phyloP scores from a whole-genome alignment of 1,139 yeast species.

The Hansenula sp. region DNA sequence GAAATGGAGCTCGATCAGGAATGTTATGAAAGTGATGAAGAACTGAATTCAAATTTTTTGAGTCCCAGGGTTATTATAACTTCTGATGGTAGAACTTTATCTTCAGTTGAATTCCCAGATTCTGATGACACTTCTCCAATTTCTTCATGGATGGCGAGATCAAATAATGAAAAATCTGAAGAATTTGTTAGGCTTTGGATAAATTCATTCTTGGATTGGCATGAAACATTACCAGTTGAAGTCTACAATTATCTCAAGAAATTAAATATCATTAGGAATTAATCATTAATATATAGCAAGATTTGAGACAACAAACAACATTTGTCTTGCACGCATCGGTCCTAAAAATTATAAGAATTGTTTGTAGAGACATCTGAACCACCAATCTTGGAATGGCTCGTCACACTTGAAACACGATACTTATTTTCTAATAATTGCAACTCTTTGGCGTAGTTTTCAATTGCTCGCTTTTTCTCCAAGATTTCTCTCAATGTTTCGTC shows the following conservation, averaged over 20 bases:
- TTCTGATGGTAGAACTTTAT: background rate
- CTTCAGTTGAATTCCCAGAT: background rate
- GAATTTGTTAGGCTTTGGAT: constrained; percentile 26
- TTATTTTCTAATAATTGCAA: constrained; percentile 15
- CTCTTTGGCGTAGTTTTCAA: constrained; percentile 16
- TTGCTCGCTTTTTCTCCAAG: constrained; percentile 13
- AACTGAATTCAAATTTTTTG: background rate
- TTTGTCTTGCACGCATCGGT: too few species aligned
- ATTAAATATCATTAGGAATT: background rate
- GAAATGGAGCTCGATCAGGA: background rate
- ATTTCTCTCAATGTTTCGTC: constrained; percentile 17
- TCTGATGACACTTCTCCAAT: background rate
- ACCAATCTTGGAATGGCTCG: background rate
- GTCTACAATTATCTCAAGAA: background rate
- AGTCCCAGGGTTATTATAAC: background rate
- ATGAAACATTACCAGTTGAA: constrained; percentile 1
- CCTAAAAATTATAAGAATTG: background rate
- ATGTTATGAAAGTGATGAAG: background rate
- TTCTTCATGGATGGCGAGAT: background rate
- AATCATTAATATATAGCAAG: background rate
- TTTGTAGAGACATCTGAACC: background rate
- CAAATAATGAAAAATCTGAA: constrained; percentile 9
- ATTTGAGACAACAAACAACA: too few species aligned
- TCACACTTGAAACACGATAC: constrained; percentile 6
- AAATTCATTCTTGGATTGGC: constrained; percentile 14